Percentiles rank a stretch among this genome's conserved stretches.
phyloP scores from a whole-genome alignment of 2,329 filamentous ascomycete species.

The Colletotrichum tropicicola region DNA sequence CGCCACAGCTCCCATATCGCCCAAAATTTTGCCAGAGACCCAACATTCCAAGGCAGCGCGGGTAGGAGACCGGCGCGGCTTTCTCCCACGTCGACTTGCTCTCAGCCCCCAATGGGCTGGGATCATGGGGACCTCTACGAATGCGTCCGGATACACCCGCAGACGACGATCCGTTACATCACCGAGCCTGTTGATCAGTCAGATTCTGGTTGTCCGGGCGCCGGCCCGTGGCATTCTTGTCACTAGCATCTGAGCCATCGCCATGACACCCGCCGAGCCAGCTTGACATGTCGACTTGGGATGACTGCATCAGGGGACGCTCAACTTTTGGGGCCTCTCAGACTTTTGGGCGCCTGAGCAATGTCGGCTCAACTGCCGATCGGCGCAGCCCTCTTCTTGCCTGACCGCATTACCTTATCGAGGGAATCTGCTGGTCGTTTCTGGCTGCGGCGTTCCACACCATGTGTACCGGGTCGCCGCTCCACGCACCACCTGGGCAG shows the following conservation, averaged over 20 bases:
- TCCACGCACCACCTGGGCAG: too few species aligned
- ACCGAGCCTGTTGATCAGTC: constrained; percentile 4
- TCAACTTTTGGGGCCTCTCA: too few species aligned
- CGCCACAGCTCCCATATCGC: not conserved
- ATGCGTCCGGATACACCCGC: constrained; percentile 15
- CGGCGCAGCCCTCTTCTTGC: too few species aligned
- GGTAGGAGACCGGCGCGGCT: not conserved
- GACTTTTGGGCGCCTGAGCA: too few species aligned
- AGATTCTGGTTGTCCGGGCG: constrained; percentile 11
- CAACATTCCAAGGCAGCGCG: constrained; percentile 8
- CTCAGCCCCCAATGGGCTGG: not conserved
- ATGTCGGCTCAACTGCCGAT: too few species aligned
- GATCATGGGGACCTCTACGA: not conserved
- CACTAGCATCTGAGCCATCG: not conserved
- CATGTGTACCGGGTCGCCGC: too few species aligned
- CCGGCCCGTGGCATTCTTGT: not conserved
- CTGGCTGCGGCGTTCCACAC: too few species aligned
- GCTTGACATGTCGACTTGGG: not conserved
- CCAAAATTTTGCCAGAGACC: not conserved
- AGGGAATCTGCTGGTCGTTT: too few species aligned
- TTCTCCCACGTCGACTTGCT: not conserved
- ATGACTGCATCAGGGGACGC: not conserved
- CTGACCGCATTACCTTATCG: too few species aligned
- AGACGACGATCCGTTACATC: constrained; percentile 24
- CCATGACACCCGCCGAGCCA: not conserved